Percentiles rank a stretch among this genome's conserved stretches.
phyloP scores from a whole-genome alignment of 805 yeast genomes.

The Zygosaccharomyces siamensis region DNA sequence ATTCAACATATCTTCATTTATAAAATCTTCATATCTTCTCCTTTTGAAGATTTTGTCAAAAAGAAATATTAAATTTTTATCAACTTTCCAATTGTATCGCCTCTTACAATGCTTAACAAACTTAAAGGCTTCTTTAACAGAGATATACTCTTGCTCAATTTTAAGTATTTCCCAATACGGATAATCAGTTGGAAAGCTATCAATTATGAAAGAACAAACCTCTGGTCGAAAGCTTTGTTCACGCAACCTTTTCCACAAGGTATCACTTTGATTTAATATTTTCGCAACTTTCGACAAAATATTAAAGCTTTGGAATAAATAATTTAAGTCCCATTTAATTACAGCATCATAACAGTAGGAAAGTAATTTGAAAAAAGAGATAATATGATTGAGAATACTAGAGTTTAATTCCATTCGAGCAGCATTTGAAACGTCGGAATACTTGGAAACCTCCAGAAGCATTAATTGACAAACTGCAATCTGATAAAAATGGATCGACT shows the following conservation, averaged over 20 bases:
- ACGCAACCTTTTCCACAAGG: conserved; percentile 23
- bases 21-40: conserved; percentile 27
- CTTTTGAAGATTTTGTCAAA: conserved; percentile 25
- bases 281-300: conserved; percentile 19
- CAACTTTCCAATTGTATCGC: conserved; percentile 34
- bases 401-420: conserved; percentile 14
- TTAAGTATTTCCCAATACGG: conserved; percentile 24
- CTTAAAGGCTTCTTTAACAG: conserved; percentile 14
- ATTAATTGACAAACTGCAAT: conserved; percentile 30
- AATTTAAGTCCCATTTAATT: neutral
- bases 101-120: conserved; percentile 20
- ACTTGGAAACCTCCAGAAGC: conserved; percentile 26
- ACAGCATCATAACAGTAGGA: conserved; percentile 16
- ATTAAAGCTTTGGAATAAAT: conserved; percentile 19
- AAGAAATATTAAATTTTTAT: conserved; percentile 47
- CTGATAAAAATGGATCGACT: conserved; percentile 33
- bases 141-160: conserved; percentile 10
- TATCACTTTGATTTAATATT: conserved; percentile 5
- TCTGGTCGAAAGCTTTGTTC: conserved; percentile 16
- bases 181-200: conserved; percentile 19
- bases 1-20: conserved; percentile 18
- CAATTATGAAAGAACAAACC: conserved; percentile 15
- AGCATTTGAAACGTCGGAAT: conserved; percentile 15
- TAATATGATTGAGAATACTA: conserved; percentile 25
- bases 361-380: conserved; percentile 27